Conservation (phyloP, 148 eudicot species). For the Diospyros kaki region DNA sequence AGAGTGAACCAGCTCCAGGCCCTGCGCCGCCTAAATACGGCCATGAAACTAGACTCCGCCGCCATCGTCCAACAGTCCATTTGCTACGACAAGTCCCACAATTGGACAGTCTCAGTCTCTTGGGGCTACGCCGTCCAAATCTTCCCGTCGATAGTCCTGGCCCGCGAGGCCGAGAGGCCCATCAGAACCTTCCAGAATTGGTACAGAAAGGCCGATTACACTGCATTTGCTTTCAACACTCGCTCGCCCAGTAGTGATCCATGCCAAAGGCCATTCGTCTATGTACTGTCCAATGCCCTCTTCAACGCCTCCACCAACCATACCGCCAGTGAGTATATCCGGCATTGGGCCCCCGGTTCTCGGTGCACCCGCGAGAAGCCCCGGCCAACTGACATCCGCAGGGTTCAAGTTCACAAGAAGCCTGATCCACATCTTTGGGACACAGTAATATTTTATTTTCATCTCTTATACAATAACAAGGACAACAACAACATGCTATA, state of each 20-base stretch:
- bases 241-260: conserved; percentile 25
- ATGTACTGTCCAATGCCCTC: conserved; percentile 22
- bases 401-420: conserved; percentile 40
- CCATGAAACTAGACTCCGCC: conserved; percentile 43
- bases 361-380: conserved; percentile 24
- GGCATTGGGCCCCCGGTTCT: conserved; percentile 8
- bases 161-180: conserved; percentile 44
- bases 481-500: not conserved
- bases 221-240: conserved; percentile 38
- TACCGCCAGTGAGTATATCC: conserved; percentile 28
- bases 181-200: conserved; percentile 41
- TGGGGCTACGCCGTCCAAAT: conserved; percentile 69
- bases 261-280: conserved; percentile 41
- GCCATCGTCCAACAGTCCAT: conserved; percentile 57
- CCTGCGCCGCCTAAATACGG: conserved; percentile 26
- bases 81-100: conserved; percentile 39
- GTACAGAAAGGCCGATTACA: conserved; percentile 26
- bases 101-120: conserved; percentile 62
- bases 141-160: conserved; percentile 24
- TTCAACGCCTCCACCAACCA: not conserved
- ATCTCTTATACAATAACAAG: not conserved
- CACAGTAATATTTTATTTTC: conserved; percentile 28
- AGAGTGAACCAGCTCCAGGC: conserved; percentile 22
- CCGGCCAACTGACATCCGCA: conserved; percentile 19
- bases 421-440: conserved; percentile 51